Evolutionary conservation across 2,329 filamentous ascomycete genomes (phyloP), one percentile per base, ranked within the genome.

Genomic region (Ustulina deusta): DNA sequence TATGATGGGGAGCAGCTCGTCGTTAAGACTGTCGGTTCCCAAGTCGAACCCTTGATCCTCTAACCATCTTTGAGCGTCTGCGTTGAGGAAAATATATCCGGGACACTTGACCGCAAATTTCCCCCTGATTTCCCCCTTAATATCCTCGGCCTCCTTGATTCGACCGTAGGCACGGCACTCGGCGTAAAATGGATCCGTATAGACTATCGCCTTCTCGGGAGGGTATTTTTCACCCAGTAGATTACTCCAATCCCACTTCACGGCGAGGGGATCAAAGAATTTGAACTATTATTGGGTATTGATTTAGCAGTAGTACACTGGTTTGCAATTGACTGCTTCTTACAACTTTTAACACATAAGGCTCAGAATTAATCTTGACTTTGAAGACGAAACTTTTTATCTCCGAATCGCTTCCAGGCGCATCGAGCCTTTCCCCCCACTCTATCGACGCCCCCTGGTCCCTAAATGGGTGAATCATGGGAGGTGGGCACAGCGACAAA

Each of bases 121-220:
- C 6, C 20, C 59, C 20, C 2, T 46, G 27, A 62, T 44, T 57
- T 40, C 52, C 5, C 61, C 61, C 32, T 34, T 51, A 40, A n/a
- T n/a, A n/a, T 56, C 52, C 9, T 7, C 2, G 29, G 42, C 52
- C 25, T 63, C 61, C 17, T 57, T 40, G 7, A 57, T 63, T 57
- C 52, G 52, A 51, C 61, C 61, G 22, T 62, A 62, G 20, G 60
- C 60, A 49, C 60, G 60, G 17, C 60, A 62, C 60, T 62, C 40
- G 27, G 48, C 51, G 51, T 62, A 62, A 48, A 62, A 62, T 55
- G 60, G 60, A 56, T 56, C 51, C 11, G 51, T 32, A 32, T 46
- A 63, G 25, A n/a, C 25, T 15, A 61, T 25, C 13, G 27, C 36
- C 36, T 55, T 61, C 25, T 54, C 49, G 13, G 55, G 22, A 36